These are phyloP conservation scores for Pistacia vera DNA, from an alignment of 345 rosid genomes.

Conservation along the genomic window DNA sequence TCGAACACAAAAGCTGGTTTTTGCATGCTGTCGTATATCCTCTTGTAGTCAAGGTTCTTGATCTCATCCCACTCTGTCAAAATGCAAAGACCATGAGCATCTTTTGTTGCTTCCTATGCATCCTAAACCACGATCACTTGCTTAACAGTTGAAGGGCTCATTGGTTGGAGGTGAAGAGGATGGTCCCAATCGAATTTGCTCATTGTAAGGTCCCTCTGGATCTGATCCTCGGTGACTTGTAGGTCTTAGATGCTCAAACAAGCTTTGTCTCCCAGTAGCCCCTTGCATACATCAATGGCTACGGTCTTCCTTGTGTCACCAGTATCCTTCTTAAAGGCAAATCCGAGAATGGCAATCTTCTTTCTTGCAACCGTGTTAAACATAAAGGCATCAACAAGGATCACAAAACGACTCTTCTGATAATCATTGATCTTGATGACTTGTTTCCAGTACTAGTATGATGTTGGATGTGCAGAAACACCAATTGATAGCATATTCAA, in stretches of 20 bases:
- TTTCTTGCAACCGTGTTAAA: conserved; percentile 83
- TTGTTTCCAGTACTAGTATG: conserved; percentile 77
- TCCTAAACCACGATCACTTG: conserved; percentile 73
- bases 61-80: conserved; percentile 97
- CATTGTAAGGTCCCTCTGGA: conserved; percentile 90
- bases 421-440: conserved; percentile 93
- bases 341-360: conserved; percentile 81
- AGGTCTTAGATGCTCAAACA: conserved; percentile 84
- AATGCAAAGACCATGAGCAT: conserved; percentile 85
- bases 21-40: conserved; percentile 81
- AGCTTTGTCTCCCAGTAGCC: conserved; percentile 88
- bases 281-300: conserved; percentile 93
- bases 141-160: conserved; percentile 68
- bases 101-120: conserved; percentile 77
- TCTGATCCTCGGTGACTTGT: conserved; percentile 86
- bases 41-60: conserved; percentile 74
- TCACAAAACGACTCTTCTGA: conserved; percentile 83
- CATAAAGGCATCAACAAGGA: conserved; percentile 85
- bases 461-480: too few relatives aligned
- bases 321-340: conserved; percentile 92
- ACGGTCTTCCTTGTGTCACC: conserved; percentile 93
- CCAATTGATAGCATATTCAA: too few relatives aligned
- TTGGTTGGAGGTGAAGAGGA: conserved; percentile 90
- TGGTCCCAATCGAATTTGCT: conserved; percentile 96
- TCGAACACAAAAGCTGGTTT: conserved; percentile 90